Evolutionary conservation across 2,329 filamentous ascomycete species (phyloP), one percentile per base, ranked within the genome.

Genomic region (Mycocentrospora acerina): DNA sequence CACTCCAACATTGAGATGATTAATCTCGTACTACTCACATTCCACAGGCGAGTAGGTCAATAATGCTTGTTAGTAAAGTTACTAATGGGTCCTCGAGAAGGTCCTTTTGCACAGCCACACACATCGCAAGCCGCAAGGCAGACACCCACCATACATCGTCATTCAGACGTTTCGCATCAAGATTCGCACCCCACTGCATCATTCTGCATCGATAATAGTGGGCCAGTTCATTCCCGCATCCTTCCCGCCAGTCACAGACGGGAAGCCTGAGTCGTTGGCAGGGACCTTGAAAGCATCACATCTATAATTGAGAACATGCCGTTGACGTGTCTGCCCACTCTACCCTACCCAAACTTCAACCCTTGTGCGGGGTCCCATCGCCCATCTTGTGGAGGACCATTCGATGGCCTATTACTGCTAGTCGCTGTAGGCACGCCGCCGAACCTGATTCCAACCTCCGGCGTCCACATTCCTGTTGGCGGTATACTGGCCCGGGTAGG

Each of bases 371-470:
- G 64, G 46, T 70, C 67, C 67, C 66, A 69, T n/a, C 65, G 58
- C 27, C 56, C 64, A 42, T 65, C 62, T 29, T 66, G 59, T 17
- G 60, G 44, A 43, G 63, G 63, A 4, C 64, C 64, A 16, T 58
- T 58, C n/a, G 52, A 37, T 28, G 64, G 62, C 31, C 64, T 48
- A 27, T 50, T 38, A 30, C 60, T 59, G 19, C 59, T 60, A 35
- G 57, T 57, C 17, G 59, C 41, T 19, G 60, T 59, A 18, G 59
- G 58, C 17, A 60, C 46, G 3, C 71, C 76, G 1, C 80, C 80
- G 65, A 95, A 95, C 40, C 82, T 83, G 55, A 95, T 93, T 0
- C 85, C 86, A 75, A 88, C 83, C 2, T 85, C 83, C 0, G 89
- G 88, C 38, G 81, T 83, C 90, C 90, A 95, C 63, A 87, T 82